phyloP scores from a whole-genome alignment of 768 basidiomycete species.

The Zangia roseola region DNA sequence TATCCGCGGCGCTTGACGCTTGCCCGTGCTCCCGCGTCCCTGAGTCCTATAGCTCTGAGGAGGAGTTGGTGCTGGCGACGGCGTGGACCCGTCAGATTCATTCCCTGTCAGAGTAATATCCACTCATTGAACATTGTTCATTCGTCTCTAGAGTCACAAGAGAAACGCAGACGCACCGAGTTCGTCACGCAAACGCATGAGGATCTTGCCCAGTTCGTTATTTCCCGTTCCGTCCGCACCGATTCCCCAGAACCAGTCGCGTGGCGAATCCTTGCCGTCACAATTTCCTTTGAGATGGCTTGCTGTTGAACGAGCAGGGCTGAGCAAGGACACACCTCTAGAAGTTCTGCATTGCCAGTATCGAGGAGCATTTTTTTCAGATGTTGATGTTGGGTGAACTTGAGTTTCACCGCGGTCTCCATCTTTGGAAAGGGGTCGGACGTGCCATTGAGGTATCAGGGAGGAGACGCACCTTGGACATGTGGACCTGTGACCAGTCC shows the following conservation, averaged over 20 bases:
- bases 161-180: slow-evolving; percentile 37
- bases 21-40: neutral
- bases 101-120: slow-evolving; percentile 8
- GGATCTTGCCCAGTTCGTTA: slow-evolving; percentile 71
- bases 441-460: neutral
- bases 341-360: slow-evolving; percentile 62
- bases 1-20: slow-evolving; percentile 10
- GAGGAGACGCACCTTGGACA: slow-evolving; percentile 49
- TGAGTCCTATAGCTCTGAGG: slow-evolving; percentile 3
- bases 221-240: slow-evolving; percentile 64
- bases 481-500: slow-evolving; percentile 69
- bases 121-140: slow-evolving; percentile 2
- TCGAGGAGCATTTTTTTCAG: slow-evolving; percentile 59
- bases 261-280: slow-evolving; percentile 54
- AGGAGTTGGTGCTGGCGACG: neutral
- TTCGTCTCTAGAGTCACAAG: neutral
- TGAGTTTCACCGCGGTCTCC: slow-evolving; percentile 60
- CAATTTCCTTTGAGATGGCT: neutral
- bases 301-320: neutral
- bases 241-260: slow-evolving; percentile 76
- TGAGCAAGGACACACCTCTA: slow-evolving; percentile 50
- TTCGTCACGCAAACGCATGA: slow-evolving; percentile 59
- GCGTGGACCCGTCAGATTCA: neutral
- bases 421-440: slow-evolving; percentile 41
- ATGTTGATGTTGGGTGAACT: slow-evolving; percentile 67